A percentile compares a stretch with the other conserved stretches of the same genome.
Conservation (phyloP, 352 stramenopile genomes). For the Thalassiosira oceanica region DNA sequence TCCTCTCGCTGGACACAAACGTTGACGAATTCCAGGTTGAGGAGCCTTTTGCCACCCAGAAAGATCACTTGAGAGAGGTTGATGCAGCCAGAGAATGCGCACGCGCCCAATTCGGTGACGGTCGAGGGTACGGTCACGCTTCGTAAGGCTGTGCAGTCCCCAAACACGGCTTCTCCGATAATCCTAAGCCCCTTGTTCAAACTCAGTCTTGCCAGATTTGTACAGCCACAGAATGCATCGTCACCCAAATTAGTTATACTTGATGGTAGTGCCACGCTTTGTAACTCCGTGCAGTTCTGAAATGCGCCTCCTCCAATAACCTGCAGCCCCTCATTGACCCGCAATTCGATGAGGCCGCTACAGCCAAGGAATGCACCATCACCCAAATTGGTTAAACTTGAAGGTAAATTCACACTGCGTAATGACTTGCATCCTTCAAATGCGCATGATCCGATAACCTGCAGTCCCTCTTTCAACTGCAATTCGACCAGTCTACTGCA, state of each 20-base stretch:
- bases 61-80: not conserved
- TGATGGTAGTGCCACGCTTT: not conserved
- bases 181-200: no score
- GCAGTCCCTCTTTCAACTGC: no score
- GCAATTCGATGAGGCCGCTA: not conserved
- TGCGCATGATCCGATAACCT: constrained; percentile 23
- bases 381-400: not conserved
- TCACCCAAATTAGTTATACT: not conserved
- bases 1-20: no score
- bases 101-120: no score
- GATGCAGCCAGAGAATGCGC: no score
- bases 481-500: no score
- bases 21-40: no score
- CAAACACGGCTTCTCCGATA: no score
- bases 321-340: not conserved
- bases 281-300: not conserved
- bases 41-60: no score
- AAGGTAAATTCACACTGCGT: not conserved
- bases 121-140: no score
- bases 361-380: not conserved
- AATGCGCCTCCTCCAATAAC: not conserved
- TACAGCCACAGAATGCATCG: not conserved
- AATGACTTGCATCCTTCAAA: constrained; percentile 13
- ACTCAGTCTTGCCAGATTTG: no score
- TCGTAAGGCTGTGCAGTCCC: no score